Evolutionary conservation across 1,284 basidiomycete species (phyloP), one percentile per base, ranked within the genome.

Genomic region (Moesziomyces aphidis): DNA sequence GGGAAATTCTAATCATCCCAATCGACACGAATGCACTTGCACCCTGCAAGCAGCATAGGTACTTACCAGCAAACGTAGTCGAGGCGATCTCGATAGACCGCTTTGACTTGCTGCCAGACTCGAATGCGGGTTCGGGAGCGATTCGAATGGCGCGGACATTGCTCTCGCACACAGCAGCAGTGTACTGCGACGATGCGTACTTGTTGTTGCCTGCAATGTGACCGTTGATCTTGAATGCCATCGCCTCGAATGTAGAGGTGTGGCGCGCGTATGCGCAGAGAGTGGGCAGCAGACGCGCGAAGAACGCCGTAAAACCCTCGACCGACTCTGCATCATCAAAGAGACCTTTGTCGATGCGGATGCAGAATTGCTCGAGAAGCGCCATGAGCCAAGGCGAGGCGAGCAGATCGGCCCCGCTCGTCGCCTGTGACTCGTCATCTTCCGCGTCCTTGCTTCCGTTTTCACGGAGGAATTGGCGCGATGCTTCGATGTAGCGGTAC

Each of bases 401-500:
- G 13, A 65, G 54, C 26, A 76, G 10, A 22, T 62, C 64, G n/a
- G 61, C 50, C 6, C 46, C 43, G 22, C 26, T 22, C 0, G 39
- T 19, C 26, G 11, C 36, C 1, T n/a, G 15, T 1, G 15, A 39
- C 4, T 6, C 42, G 11, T 22, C 31, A 4, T 5, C 19, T 6
- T 47, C 23, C 19, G 21, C 9, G 17, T 56, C 21, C 11, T 43
- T 19, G 6, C 48, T n/a, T 23, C 49, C 39, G 6, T 69, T 47
- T 8, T 77, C 66, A 56, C 34, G 77, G 55, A 24, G 55, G 63
- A 55, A 62, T 28, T 45, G 28, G 87, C 86, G 58, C 89, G 83
- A 68, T 13, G 91, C 90, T 79, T 97, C 95, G 58, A 96, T 88
- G 82, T 97, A 98, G 42, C 90, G 89, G 83, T 95, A 93, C 0